These are phyloP conservation scores for Curvularia lunata DNA, from an alignment of 2,329 filamentous ascomycete genomes.

Conservation along the genomic window DNA sequence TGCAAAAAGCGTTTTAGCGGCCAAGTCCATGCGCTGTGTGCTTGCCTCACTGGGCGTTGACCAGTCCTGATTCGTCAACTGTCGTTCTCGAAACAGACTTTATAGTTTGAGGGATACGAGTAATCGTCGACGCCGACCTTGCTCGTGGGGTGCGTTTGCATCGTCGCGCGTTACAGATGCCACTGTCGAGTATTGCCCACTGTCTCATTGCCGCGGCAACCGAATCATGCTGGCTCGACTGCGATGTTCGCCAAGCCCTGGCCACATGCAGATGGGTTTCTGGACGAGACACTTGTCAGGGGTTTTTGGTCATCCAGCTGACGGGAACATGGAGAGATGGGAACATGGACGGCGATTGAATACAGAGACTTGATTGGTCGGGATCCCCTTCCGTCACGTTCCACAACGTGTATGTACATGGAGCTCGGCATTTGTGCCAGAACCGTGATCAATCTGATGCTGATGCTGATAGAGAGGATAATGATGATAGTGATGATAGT, in stretches of 20 bases:
- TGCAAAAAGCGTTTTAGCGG: not conserved
- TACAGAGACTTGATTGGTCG: not conserved
- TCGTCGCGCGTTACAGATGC: constrained; percentile 11
- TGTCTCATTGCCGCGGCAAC: not conserved
- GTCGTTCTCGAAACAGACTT: constrained; percentile 3
- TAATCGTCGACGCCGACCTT: constrained; percentile 3
- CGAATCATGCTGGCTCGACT: not conserved
- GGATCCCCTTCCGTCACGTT: not conserved
- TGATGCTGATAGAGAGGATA: not conserved
- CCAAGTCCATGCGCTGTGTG: not conserved
- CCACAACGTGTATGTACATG: not conserved
- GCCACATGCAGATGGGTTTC: not conserved
- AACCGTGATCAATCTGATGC: too few relatives aligned
- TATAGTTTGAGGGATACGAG: constrained; percentile 6
- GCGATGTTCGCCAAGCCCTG: too few relatives aligned
- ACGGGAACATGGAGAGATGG: not conserved
- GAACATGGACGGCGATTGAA: not conserved
- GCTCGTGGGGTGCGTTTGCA: constrained; percentile 13
- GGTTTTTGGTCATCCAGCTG: not conserved
- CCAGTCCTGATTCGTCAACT: constrained; percentile 2
- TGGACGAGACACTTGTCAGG: not conserved
- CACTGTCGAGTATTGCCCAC: not conserved
- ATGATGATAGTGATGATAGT: not conserved
- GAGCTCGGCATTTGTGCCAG: too few relatives aligned
- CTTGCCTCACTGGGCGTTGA: not conserved